Percentiles rank a stretch among this genome's conserved stretches.
Conservation (phyloP, 2,329 filamentous ascomycete species). For the Penicillium aurantiogriseum region DNA sequence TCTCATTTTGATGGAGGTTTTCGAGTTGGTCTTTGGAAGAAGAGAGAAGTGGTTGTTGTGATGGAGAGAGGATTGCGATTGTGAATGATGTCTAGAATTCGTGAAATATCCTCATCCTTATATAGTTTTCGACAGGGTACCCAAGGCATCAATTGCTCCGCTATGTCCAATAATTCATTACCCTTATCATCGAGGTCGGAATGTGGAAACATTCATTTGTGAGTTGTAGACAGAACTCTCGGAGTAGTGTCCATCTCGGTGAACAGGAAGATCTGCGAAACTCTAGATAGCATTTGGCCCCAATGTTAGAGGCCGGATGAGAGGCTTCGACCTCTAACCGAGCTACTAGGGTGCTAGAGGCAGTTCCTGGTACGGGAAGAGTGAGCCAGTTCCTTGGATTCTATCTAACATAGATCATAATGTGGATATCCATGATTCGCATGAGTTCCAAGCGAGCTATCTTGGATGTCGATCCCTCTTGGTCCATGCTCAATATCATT, state of each 20-base stretch:
- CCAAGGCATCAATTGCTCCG: not conserved
- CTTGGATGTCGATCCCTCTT: constrained; percentile 17
- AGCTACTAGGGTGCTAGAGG: not conserved
- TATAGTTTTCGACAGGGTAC: constrained; percentile 5
- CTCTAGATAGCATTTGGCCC: constrained; percentile 15
- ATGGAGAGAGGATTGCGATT: not conserved
- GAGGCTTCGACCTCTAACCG: not conserved
- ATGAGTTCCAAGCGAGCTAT: constrained; percentile 12
- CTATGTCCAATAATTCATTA: not conserved
- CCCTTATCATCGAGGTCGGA: constrained; percentile 5
- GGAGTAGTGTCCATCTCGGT: not conserved
- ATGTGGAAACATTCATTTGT: not conserved
- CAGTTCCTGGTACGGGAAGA: not conserved
- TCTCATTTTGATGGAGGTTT: constrained; percentile 25
- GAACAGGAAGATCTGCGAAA: constrained; percentile 11
- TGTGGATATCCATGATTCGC: not conserved
- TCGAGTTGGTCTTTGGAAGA: not conserved
- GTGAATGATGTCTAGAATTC: not conserved
- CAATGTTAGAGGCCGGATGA: not conserved
- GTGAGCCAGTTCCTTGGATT: constrained; percentile 1
- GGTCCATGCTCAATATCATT: constrained; percentile 5
- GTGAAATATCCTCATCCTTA: constrained; percentile 3
- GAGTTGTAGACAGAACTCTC: constrained; percentile 7
- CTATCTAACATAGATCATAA: not conserved
- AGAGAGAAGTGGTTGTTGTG: not conserved